Evolutionary conservation across 139 green algal genomes (phyloP), one percentile per base, ranked within the genome.

Genomic region (Chlamydomonas schloesseri): DNA sequence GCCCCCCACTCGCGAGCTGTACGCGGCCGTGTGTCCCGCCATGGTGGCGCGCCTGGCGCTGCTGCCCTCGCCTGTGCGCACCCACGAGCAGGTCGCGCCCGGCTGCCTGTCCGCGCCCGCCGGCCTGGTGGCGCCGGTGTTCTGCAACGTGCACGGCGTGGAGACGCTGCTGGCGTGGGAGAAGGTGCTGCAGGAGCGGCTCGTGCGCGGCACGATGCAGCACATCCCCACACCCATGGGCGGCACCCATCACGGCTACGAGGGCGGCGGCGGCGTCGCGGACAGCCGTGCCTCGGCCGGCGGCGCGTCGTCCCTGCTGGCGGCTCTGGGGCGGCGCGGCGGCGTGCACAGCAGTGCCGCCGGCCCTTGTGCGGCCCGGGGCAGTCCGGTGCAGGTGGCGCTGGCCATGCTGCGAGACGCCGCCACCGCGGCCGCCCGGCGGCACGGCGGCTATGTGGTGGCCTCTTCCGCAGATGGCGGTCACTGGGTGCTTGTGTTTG

Each of bases 401-500:
- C 65, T 84, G 42, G 62, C 74, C 26, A n/a, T 84, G 29, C 28
- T 84, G 18, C 23, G 77, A 2, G 70, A 84, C n/a, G 11, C 23
- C 42, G 77, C 58, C 20, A 36, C n/a, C n/a, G 42, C 57, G 29
- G 18, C 70, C 42, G 64, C 64, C 33, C 13, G 26, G 24, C 33
- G 37, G 29, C 42, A 84, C 60, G 77, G 67, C 28, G 77, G 77
- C 64, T 84, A 84, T 65, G 77, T 84, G 37, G 77, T 84, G 28
- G 77, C 77, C 1, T 64, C 77, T 0, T 74, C 77, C 3, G 37
- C 77, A 8, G 77, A 84, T 29, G 77, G 77, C 18, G 77, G 64
- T 1, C 77, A 84, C 64, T 84, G 77, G 77, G 77, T 84, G 77
- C 47, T 84, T 29, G 77, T 84, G 37, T 84, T 84, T 50, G 77